Conservation (phyloP, 1,284 basidiomycete genomes). For the Polyporus tsugae region DNA sequence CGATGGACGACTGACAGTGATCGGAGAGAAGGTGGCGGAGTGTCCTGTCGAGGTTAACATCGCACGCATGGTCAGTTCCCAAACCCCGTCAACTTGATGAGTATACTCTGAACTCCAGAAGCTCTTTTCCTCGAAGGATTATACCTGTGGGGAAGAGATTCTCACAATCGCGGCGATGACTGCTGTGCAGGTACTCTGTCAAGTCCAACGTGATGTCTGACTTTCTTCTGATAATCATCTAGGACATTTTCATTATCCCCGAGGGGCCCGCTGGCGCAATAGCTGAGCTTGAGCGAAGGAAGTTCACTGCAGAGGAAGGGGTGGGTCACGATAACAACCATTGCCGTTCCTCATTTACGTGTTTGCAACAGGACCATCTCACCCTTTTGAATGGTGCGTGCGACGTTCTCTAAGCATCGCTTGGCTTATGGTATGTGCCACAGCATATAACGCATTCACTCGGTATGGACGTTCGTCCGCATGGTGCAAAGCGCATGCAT, state of each 20-base stretch:
- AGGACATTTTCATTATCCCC: constrained; percentile 90
- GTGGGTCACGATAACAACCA: constrained; percentile 50
- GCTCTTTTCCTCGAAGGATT: constrained; percentile 87
- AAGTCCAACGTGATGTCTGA: neutral
- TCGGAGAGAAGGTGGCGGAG: constrained; percentile 79
- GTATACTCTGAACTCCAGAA: constrained; percentile 42
- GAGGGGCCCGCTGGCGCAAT: constrained; percentile 86
- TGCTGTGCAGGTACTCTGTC: constrained; percentile 73
- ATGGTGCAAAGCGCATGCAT: constrained; percentile 93
- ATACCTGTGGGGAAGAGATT: constrained; percentile 91
- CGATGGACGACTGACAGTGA: constrained; percentile 68
- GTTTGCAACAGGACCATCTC: constrained; percentile 78
- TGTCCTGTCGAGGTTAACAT: constrained; percentile 80
- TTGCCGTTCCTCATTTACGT: neutral
- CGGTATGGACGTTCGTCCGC: constrained; percentile 83
- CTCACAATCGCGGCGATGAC: constrained; percentile 97
- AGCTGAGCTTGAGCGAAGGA: constrained; percentile 89
- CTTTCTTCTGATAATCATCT: constrained; percentile 1
- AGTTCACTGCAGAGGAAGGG: constrained; percentile 98
- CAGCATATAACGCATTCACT: constrained; percentile 93
- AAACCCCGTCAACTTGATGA: constrained; percentile 29
- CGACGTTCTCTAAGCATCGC: neutral
- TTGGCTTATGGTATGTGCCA: constrained; percentile 11
- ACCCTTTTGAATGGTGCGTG: constrained; percentile 86
- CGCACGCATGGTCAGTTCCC: constrained; percentile 73